Base-by-base conservation (phyloP, 139 green algal species). In the Closterium sp. region DNA sequence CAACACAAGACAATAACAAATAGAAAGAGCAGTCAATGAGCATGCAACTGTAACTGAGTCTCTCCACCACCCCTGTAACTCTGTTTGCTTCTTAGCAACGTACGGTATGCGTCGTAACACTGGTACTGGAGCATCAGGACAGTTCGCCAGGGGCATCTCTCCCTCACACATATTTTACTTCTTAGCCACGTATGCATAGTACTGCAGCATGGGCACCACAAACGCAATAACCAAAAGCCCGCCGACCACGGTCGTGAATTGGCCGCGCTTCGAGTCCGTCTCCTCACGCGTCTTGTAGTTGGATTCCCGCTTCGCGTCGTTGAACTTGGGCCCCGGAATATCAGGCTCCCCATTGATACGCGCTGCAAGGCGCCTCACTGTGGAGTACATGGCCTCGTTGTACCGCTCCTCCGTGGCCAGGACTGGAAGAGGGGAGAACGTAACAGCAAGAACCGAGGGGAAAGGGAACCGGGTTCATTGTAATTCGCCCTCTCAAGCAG, bases 191-290 rank as follows among this genome's bases (percentile, higher is more conserved):
- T 96, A 96, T 1, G 89, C 94, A 5, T 88, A 94, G 85, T 94
- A 96, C 94, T 99, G 97, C 81, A 98, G 91, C 97, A 99, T 99
- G 86, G 97, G 97, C 91, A 99, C 98, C 9, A 99, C 96, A 34
- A 98, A 96, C 4, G 97, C 95, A 90, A 99, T 99, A 86, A 98
- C 84, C 30, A 99, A 95, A 88, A 99, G 96, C 0, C 95, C 97
- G 38, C 95, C 90, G 32, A 99, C 97, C 21, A 99, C 97, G 32
- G 96, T 96, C 23, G 87, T 86, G 91, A 93, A 95, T 33, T 94
- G 55, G n/a, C 90, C 88, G n/a, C 92, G 88, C 90, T 95, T 95
- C 19, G 90, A 87, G 32, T 90, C 34, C 2, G 94, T 94, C 90
- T 96, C 92, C 34, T 94, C 92, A 19, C 91, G 89, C 25, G 94